Base-by-base conservation (phyloP, 2,329 filamentous ascomycete species). In the Mariannaea sp. region DNA sequence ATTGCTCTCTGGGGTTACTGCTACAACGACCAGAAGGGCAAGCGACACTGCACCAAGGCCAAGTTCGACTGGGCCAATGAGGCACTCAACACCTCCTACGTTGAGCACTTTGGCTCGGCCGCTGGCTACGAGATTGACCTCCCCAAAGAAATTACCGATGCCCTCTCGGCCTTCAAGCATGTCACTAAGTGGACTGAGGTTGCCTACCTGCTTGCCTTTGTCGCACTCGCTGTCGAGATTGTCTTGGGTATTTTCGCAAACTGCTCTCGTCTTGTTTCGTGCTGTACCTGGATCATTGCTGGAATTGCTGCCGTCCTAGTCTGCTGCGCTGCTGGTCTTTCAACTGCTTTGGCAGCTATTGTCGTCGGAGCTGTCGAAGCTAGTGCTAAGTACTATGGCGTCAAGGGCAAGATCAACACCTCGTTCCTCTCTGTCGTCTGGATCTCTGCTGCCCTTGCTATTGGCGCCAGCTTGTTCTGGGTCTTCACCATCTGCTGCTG, bases 1-100 rank as follows among this genome's bases (percentile, higher is more conserved):
- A 80, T 97, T 68, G 84, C 83, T 68, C 80, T 97, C 30, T 96
- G 90, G 89, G 89, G 88, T 70, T 96, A 92, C 81, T 97, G 94
- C 82, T 77, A 78, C 52, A 84, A 81, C 47, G 74, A 80, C 44
- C 71, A 78, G 61, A 80, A 81, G 60, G 61, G 62, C 59, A 77
- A 80, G 58, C 77, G 79, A 59, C 77, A 80, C 63, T 97, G 93
- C 82, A 87, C 85, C 47, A 78, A 85, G 62, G 80, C 86, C 49
- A 77, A 87, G 70, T 86, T 87, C 64, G 79, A 90, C 74, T 99
- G 90, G 85, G 91, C 88, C 65, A 83, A 87, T 72, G 79, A 88
- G 64, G 81, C 85, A 2, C 77, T 95, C 59, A 83, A 88, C 58
- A 88, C 85, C 74, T 63, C 61, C 42, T 62, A 71, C 53, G 69